Evolutionary conservation across 1,284 basidiomycete species (phyloP).

Genomic region (Baeospora myosura): DNA sequence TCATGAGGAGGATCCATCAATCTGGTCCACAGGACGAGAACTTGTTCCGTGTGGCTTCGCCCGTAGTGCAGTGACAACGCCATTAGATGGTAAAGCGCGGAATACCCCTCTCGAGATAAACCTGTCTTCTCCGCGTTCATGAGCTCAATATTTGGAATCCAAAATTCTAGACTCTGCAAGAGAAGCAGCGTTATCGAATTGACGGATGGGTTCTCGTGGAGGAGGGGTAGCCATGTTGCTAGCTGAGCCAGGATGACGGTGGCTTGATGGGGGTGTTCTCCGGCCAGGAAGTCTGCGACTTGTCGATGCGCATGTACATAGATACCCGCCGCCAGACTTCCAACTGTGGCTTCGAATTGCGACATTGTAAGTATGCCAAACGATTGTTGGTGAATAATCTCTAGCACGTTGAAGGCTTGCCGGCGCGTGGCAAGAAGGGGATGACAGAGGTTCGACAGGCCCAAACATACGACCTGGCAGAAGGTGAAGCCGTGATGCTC

Average conservation of each 20-base stretch:
- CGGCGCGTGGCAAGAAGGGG: slow-evolving; percentile 59
- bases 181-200: slow-evolving; percentile 48
- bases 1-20: slow-evolving; percentile 66
- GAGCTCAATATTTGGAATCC: slow-evolving; percentile 72
- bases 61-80: slow-evolving; percentile 78
- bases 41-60: slow-evolving; percentile 74
- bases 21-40: slow-evolving; percentile 76
- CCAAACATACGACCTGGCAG: slow-evolving; percentile 74
- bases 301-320: slow-evolving; percentile 78
- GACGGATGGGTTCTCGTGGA: slow-evolving; percentile 46
- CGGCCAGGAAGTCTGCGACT: slow-evolving; percentile 73
- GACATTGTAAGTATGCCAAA: slow-evolving; percentile 57
- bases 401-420: slow-evolving; percentile 77
- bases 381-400: slow-evolving; percentile 61
- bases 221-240: slow-evolving; percentile 63
- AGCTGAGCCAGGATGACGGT: slow-evolving; percentile 68
- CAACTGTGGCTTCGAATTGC: slow-evolving; percentile 71
- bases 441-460: slow-evolving; percentile 82
- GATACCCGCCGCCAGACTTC: slow-evolving; percentile 67
- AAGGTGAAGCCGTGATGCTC: slow-evolving; percentile 62
- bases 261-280: slow-evolving; percentile 71
- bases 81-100: slow-evolving; percentile 78
- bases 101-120: slow-evolving; percentile 54
- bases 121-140: slow-evolving; percentile 52
- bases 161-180: slow-evolving; percentile 71